phyloP scores from a whole-genome alignment of 2,329 filamentous ascomycete genomes.

The Lasiodiplodia hormozganensis region DNA sequence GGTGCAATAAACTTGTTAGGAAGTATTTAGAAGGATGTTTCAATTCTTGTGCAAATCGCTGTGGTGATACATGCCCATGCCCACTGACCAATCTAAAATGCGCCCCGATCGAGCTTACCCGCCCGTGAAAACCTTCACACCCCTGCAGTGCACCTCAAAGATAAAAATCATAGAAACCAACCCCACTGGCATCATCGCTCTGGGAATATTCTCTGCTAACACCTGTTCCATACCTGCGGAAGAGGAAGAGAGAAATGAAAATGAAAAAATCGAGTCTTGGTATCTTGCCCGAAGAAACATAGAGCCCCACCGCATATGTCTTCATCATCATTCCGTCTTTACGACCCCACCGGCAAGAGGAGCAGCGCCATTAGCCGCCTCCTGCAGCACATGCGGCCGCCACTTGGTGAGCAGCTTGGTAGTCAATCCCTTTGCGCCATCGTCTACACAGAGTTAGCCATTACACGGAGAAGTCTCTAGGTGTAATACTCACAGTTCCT shows the following conservation, averaged over 20 bases:
- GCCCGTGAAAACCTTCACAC: no score
- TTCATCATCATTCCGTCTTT: constrained; percentile 18
- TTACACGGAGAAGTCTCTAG: neutral
- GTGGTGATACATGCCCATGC: no score
- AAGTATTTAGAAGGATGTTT: no score
- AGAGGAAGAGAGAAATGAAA: neutral
- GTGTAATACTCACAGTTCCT: constrained; percentile 53
- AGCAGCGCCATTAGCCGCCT: constrained; percentile 30
- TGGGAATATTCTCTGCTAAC: neutral
- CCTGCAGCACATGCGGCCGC: constrained; percentile 57
- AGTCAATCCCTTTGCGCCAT: constrained; percentile 55
- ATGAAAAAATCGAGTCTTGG: constrained; percentile 1
- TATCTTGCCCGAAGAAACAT: constrained; percentile 16
- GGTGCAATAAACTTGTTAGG: no score
- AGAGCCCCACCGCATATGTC: neutral
- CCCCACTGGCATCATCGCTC: neutral
- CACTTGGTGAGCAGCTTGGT: constrained; percentile 63
- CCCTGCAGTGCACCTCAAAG: no score
- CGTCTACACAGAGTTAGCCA: constrained; percentile 40
- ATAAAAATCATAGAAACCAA: no score
- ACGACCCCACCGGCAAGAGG: neutral
- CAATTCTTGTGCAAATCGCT: no score
- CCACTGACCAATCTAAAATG: no score
- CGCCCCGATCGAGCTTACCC: no score
- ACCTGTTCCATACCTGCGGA: neutral